Evolutionary conservation across 2,329 filamentous ascomycete genomes (phyloP), one percentile per base, ranked within the genome.

Genomic region (Laburnicola sp.): DNA sequence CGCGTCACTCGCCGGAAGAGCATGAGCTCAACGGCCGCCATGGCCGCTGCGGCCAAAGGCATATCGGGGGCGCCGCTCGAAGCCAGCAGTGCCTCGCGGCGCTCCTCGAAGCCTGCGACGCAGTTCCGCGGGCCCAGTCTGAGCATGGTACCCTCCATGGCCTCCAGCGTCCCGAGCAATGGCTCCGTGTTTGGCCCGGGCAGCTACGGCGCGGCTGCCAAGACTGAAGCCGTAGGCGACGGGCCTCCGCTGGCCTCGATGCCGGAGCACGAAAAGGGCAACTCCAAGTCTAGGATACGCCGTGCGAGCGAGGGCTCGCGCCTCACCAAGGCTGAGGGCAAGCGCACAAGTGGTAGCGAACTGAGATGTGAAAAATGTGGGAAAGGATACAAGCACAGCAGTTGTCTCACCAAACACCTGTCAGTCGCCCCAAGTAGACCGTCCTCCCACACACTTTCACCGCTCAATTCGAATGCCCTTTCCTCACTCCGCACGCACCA

Each of bases 301-400:
- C 80, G 84, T 60, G 83, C 91, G 54, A 97, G 92, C 73, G 93
- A 97, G 72, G 92, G 91, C 56, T 89, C 93, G 62, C 86, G 88
- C 64, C 80, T 93, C 57, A 79, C 82, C 66, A 95, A 94, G 76
- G 86, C 88, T 63, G 89, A 93, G 66, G 82, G 83, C 62, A 86
- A 85, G 79, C 92, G 91, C 78, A 83, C 84, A 75, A 88, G 85
- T 77, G 84, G 86, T 69, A 85, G 86, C 69, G 93, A 97, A 75
- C 85, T 99, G 72, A 91, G 89, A 76, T 99, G 94, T 80, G 91
- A 96, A 73, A 93, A 92, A 77, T 99, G 94, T 81, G 93, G 93
- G 76, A 99, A 99, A 83, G 91, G 91, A 78, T 99, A 99, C 85
- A 99, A 99, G 86, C 94, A 99, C 83, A 96, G 92, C 86, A 97